Conservation (phyloP, 495 filamentous ascomycete genomes). For the Xylaria venustula region DNA sequence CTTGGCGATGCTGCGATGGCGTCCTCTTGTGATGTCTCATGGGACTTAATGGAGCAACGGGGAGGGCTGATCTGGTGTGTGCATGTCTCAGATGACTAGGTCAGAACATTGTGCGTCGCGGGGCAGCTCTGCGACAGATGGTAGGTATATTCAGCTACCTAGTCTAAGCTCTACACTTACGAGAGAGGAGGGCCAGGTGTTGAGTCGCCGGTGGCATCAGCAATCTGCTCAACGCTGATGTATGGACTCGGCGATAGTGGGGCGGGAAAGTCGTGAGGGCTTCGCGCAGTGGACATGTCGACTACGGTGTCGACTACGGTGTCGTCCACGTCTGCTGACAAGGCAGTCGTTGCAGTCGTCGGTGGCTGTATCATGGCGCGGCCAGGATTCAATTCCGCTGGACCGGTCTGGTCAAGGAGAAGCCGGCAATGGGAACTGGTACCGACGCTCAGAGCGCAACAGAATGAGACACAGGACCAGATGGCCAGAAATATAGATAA, state of each 20-base stretch:
- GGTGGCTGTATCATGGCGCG: constrained; percentile 15
- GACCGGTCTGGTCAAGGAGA: neutral
- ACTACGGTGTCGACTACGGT: neutral
- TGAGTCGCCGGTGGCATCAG: constrained; percentile 19
- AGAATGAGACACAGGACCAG: too few species aligned
- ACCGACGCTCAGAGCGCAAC: neutral
- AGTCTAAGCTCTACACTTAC: constrained; percentile 27
- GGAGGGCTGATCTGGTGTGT: constrained; percentile 36
- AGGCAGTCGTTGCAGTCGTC: constrained; percentile 5
- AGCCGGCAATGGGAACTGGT: too few species aligned
- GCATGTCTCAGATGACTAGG: constrained; percentile 12
- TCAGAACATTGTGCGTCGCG: constrained; percentile 16
- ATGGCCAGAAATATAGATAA: too few species aligned
- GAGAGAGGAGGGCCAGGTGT: constrained; percentile 26
- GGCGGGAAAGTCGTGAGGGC: constrained; percentile 10
- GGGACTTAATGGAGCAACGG: constrained; percentile 56
- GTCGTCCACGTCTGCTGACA: constrained; percentile 4
- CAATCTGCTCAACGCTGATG: constrained; percentile 37
- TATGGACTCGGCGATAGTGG: constrained; percentile 30
- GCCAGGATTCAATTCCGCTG: neutral
- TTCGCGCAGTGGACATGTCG: constrained; percentile 11
- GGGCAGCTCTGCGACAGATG: constrained; percentile 12
- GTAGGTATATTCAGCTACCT: constrained; percentile 6
- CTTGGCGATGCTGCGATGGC: constrained; percentile 65
- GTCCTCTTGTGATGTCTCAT: constrained; percentile 74